These are phyloP conservation scores for Perkinsela sp. DNA, from an alignment of 208 protist species.

Conservation along the genomic window DNA sequence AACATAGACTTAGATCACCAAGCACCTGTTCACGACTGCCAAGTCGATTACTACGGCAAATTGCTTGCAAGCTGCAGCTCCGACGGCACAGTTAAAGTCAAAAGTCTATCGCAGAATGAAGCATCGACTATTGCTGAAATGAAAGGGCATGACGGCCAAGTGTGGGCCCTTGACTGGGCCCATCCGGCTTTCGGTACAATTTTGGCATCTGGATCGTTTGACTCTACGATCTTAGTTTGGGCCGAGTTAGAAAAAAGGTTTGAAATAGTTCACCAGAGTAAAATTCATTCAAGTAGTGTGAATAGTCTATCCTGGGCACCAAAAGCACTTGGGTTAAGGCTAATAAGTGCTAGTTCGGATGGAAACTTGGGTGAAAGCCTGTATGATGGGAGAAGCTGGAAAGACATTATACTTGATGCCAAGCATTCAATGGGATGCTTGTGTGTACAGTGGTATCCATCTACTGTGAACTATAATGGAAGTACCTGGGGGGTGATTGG, in stretches of 20 bases:
- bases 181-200: constrained; percentile 86
- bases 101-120: constrained; percentile 31
- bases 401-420: constrained; percentile 31
- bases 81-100: constrained; percentile 81
- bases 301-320: constrained; percentile 48
- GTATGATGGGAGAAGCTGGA: too few relatives aligned
- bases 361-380: too few relatives aligned
- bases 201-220: constrained; percentile 85
- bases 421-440: constrained; percentile 46
- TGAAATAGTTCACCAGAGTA: constrained; percentile 26
- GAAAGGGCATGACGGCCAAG: constrained; percentile 75
- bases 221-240: constrained; percentile 85
- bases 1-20: constrained; percentile 28
- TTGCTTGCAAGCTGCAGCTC: constrained; percentile 88
- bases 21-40: constrained; percentile 80
- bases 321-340: constrained; percentile 20
- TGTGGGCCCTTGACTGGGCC: constrained; percentile 89
- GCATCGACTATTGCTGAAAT: constrained; percentile 18
- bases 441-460: constrained; percentile 28
- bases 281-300: constrained; percentile 27
- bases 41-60: constrained; percentile 91
- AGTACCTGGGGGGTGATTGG: too few relatives aligned
- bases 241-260: too few relatives aligned
- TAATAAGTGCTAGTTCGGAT: constrained; percentile 39
- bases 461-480: too few relatives aligned